These are phyloP conservation scores for Ustilago sp. DNA, from an alignment of 1,284 basidiomycete genomes.

Conservation along the genomic window DNA sequence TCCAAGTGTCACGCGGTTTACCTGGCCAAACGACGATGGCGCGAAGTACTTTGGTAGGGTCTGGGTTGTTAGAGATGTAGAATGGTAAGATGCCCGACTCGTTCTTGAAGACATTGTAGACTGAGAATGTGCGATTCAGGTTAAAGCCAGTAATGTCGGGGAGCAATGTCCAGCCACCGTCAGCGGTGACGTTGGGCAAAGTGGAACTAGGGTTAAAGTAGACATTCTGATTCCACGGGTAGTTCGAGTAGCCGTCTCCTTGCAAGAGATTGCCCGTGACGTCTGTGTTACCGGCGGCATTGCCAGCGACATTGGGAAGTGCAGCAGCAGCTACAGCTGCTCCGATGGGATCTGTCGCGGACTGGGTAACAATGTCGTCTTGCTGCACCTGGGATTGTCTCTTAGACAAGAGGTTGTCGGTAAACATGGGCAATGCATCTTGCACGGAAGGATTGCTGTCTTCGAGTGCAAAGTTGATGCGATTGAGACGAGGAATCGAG, in stretches of 20 bases:
- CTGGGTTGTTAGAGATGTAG: constrained; percentile 47
- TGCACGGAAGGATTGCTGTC: constrained; percentile 10
- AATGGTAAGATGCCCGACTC: constrained; percentile 58
- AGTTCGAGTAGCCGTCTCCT: constrained; percentile 42
- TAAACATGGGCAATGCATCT: constrained; percentile 20
- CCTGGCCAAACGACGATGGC: constrained; percentile 53
- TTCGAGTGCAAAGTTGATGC: constrained; percentile 28
- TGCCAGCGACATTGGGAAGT: constrained; percentile 31
- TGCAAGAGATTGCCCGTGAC: constrained; percentile 29
- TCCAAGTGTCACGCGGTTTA: constrained; percentile 64
- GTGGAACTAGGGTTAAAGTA: constrained; percentile 27
- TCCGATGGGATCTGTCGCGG: constrained; percentile 26
- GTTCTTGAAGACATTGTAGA: constrained; percentile 39
- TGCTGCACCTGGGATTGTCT: constrained; percentile 27
- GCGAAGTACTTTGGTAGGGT: constrained; percentile 44
- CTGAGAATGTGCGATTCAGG: constrained; percentile 42
- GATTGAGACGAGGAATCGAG: constrained; percentile 43
- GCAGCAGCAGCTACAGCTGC: constrained; percentile 34
- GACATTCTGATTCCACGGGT: constrained; percentile 27
- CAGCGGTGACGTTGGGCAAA: constrained; percentile 29
- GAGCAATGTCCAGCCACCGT: constrained; percentile 71
- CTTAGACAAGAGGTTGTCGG: constrained; percentile 13
- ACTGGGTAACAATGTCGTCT: constrained; percentile 20
- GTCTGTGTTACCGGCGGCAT: constrained; percentile 30
- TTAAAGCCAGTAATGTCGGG: constrained; percentile 43